Evolutionary conservation across 2,329 filamentous ascomycete species (phyloP).

Genomic region (Colletotrichum acutatum): DNA sequence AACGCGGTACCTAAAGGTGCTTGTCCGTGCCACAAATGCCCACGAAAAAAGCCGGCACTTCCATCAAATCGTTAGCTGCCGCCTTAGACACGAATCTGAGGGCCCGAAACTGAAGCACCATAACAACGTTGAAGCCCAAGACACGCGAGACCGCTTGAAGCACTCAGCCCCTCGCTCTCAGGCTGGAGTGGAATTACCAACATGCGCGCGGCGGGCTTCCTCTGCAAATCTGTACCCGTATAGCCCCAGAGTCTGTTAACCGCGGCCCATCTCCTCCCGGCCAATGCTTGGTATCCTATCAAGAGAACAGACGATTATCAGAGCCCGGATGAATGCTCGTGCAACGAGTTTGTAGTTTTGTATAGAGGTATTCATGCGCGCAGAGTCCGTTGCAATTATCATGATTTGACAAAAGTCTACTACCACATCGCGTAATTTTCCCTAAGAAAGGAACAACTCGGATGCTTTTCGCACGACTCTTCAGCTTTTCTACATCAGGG

Average conservation of each 20-base stretch:
- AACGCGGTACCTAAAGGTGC: conserved; percentile 10
- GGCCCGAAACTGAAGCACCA: neutral
- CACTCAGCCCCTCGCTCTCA: neutral
- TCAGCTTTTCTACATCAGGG: neutral
- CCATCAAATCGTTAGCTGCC: conserved; percentile 29
- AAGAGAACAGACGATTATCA: neutral
- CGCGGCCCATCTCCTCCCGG: neutral
- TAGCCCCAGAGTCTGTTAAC: neutral
- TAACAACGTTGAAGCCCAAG: neutral
- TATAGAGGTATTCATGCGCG: neutral
- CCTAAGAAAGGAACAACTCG: neutral
- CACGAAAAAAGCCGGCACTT: conserved; percentile 9
- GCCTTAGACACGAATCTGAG: conserved; percentile 17
- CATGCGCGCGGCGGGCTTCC: neutral
- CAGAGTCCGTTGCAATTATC: neutral
- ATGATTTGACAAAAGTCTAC: neutral
- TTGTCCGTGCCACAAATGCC: conserved; percentile 18
- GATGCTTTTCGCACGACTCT: neutral
- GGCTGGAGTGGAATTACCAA: neutral
- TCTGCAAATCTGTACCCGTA: too few species aligned
- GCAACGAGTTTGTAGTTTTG: conserved; percentile 1
- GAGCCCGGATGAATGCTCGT: neutral
- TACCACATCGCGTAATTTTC: neutral
- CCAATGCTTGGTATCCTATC: conserved; percentile 1
- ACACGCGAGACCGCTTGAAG: neutral